Percentiles rank a stretch among this genome's conserved stretches.
phyloP scores from a whole-genome alignment of 2,329 filamentous ascomycete species.

The Fusarium scirpi region DNA sequence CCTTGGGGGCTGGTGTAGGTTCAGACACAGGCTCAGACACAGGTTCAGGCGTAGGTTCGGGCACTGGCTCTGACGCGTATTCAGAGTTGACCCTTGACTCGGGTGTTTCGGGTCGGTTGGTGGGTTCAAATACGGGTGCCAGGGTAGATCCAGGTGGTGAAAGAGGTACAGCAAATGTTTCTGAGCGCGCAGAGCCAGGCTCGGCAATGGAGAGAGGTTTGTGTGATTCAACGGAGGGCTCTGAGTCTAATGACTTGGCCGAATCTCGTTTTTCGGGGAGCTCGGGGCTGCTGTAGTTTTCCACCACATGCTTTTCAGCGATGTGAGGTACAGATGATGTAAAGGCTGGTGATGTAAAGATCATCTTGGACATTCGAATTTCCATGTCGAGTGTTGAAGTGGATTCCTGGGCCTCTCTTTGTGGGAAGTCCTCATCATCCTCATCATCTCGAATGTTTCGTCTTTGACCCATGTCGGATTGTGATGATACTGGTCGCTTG shows the following conservation, averaged over 20 bases:
- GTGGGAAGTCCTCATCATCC: conserved; percentile 39
- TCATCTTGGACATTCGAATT: conserved; percentile 56
- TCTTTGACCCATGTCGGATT: conserved; percentile 50
- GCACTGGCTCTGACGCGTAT: conserved; percentile 20
- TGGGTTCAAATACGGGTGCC: conserved; percentile 16
- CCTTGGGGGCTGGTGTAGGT: conserved; percentile 45
- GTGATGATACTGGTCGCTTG: conserved; percentile 51
- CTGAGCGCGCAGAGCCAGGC: conserved; percentile 5
- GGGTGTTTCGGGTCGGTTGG: conserved; percentile 34
- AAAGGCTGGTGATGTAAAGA: conserved; percentile 56
- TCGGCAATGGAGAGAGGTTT: conserved; percentile 34
- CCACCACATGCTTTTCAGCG: conserved; percentile 44
- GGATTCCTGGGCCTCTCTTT: conserved; percentile 33
- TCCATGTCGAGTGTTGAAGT: conserved; percentile 53
- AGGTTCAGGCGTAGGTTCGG: conserved; percentile 13
- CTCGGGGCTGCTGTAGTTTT: conserved; percentile 45
- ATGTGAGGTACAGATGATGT: conserved; percentile 56
- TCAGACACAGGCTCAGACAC: conserved; percentile 18
- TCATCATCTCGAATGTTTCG: conserved; percentile 20
- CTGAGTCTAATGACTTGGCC: conserved; percentile 60
- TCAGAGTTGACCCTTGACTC: conserved; percentile 24
- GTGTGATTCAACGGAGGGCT: conserved; percentile 46
- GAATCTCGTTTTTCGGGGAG: conserved; percentile 62
- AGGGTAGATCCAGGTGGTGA: conserved; percentile 18
- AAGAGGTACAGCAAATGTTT: conserved; percentile 28